A percentile compares a stretch with the other conserved stretches of the same genome.
These are phyloP conservation scores for Trypanosoma avium DNA, from an alignment of 208 protist species.

Conservation along the genomic window DNA sequence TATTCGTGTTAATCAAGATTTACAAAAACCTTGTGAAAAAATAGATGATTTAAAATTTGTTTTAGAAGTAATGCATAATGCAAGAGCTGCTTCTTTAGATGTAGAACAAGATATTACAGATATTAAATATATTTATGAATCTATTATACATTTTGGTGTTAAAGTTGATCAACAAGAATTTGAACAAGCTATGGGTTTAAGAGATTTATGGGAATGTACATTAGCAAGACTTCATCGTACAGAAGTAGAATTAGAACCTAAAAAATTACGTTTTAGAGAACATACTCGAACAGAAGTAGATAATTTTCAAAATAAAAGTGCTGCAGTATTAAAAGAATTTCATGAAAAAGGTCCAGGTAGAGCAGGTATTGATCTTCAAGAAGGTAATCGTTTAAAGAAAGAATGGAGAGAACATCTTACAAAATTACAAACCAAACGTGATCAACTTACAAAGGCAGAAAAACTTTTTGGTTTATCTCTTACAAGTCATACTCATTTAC, in stretches of 20 bases:
- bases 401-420: slow-evolving; percentile 82
- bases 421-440: slow-evolving; percentile 74
- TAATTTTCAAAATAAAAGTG: slow-evolving; percentile 66
- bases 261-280: slow-evolving; percentile 95
- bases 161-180: slow-evolving; percentile 81
- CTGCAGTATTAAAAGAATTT: slow-evolving; percentile 74
- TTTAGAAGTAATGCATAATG: slow-evolving; percentile 93
- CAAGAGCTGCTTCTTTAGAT: slow-evolving; percentile 81
- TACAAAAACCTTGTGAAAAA: slow-evolving; percentile 85
- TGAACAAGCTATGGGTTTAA: slow-evolving; percentile 72
- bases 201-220: slow-evolving; percentile 85
- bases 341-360: slow-evolving; percentile 79
- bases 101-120: slow-evolving; percentile 94
- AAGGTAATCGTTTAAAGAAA: slow-evolving; percentile 89
- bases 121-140: slow-evolving; percentile 95
- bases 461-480: slow-evolving; percentile 97
- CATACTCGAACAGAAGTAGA: slow-evolving; percentile 91
- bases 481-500: slow-evolving; percentile 91
- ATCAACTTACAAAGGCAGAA: slow-evolving; percentile 94
- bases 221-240: slow-evolving; percentile 70
- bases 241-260: slow-evolving; percentile 82
- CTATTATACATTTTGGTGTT: slow-evolving; percentile 92
- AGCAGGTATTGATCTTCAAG: slow-evolving; percentile 83
- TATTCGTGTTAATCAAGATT: slow-evolving; percentile 82
- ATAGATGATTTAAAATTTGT: slow-evolving; percentile 97